Base-by-base conservation (phyloP, 805 yeast species). In the Ascoidea asiatica region DNA sequence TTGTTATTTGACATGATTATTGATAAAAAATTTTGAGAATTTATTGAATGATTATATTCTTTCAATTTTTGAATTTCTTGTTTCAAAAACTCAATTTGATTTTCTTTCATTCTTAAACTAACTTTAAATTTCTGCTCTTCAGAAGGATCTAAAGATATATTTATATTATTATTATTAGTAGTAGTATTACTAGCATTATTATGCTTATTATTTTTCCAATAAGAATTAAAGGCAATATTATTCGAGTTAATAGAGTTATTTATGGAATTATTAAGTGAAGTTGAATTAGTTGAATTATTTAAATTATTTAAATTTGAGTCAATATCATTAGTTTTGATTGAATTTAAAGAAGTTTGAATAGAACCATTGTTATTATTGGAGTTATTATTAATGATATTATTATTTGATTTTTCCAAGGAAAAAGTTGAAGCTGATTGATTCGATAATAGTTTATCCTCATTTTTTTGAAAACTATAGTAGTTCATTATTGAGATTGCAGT, bases 81-180 rank as follows among this genome's bases (percentile, higher is more conserved):
- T 50, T 72, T 73, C 33, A 74, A 53, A 2, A 68, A 62, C 38
- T 66, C 65, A 37, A 73, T 69, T 38, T 71, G 69, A 0, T 69
- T 61, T 40, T 79, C 77, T 55, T 79, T 81, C 43, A 79, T 60
- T 46, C 69, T 69, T 43, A 81, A 53, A 49, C 77, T 76, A 41
- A 73, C 58, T 50, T 68, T 70, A 45, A 73, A 57, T 44, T 63
- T 59, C 40, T 72, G 38, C 11, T 43, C 45, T 29, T 29, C 35
- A 3, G 35, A 11, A 11, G 35, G 15, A 29, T 29, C 35, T 11
- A 29, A 15, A 3, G 35, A 11, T 29, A 11, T 8, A 29, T 29
- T 29, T 11, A 29, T 29, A 2, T 8, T 11, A 3, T 29, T 29
- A 15, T 29, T 8, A 29, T 29, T 29, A 15, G 2, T 29, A 15